Conservation (phyloP, 2,329 filamentous ascomycete species). For the Alternaria metachromatica region DNA sequence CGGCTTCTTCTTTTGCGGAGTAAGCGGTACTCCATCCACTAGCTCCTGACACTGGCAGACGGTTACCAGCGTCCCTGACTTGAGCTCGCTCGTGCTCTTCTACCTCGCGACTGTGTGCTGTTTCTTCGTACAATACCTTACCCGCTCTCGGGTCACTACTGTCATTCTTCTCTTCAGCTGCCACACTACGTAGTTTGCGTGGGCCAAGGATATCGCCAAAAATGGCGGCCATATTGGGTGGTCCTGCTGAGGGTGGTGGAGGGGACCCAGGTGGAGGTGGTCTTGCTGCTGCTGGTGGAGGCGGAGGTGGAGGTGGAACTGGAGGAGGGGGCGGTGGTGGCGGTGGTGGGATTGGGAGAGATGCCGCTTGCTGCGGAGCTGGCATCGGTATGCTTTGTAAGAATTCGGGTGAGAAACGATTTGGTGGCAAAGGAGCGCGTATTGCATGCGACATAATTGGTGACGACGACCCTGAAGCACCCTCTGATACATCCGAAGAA, state of each 20-base stretch:
- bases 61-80: not conserved
- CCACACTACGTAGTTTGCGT: conserved; percentile 4
- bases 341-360: not conserved
- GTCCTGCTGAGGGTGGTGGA: not conserved
- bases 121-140: conserved; percentile 12
- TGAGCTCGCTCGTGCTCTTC: conserved; percentile 21
- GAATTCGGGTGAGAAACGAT: not conserved
- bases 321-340: not conserved
- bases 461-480: not conserved
- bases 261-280: not conserved
- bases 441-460: not conserved
- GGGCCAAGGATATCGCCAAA: conserved; percentile 1
- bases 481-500: not conserved
- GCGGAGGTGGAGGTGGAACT: not conserved
- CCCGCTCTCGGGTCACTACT: not conserved
- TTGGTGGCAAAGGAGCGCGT: not conserved
- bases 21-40: not conserved
- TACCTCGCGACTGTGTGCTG: conserved; percentile 13
- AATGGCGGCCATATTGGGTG: not conserved
- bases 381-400: not conserved
- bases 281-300: not conserved
- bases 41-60: not conserved
- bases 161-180: conserved; percentile 1
- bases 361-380: not conserved
- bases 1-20: not conserved